phyloP scores from a whole-genome alignment of 805 yeast species.

The Deakozyma indianensis region DNA sequence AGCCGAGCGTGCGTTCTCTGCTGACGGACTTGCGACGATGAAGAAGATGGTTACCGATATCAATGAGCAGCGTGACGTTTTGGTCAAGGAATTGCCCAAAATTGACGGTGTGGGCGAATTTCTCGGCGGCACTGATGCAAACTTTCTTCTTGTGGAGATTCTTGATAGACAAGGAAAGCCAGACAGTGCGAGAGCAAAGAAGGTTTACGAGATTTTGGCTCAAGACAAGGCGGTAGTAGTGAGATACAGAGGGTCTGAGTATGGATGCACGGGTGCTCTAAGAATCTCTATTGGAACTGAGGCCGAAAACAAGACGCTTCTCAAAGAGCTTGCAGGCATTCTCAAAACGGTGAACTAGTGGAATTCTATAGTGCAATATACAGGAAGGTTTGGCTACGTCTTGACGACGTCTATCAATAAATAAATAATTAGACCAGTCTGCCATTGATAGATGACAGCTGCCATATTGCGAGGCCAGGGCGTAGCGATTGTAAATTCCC shows the following conservation, averaged over 20 bases:
- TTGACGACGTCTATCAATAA: background rate
- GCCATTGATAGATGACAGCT: background rate
- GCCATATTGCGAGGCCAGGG: background rate
- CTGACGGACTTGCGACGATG: constrained; percentile 47
- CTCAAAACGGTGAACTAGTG: constrained; percentile 7
- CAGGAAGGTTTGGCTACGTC: background rate
- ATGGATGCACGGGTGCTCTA: constrained; percentile 77
- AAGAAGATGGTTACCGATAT: constrained; percentile 35
- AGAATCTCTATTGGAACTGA: constrained; percentile 79
- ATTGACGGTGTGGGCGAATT: constrained; percentile 55
- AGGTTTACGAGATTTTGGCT: constrained; percentile 59
- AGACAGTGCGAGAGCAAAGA: constrained; percentile 49
- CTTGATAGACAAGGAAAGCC: constrained; percentile 50
- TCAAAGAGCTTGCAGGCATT: constrained; percentile 32
- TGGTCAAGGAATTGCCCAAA: constrained; percentile 39
- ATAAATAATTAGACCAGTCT: background rate
- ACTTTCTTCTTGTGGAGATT: constrained; percentile 66
- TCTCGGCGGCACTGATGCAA: constrained; percentile 79
- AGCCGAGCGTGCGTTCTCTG: constrained; percentile 58
- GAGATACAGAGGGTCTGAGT: constrained; percentile 81
- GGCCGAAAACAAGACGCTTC: constrained; percentile 49
- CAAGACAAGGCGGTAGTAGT: constrained; percentile 64
- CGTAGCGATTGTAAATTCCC: background rate
- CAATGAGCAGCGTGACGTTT: constrained; percentile 36
- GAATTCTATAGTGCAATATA: background rate